Base-by-base conservation (phyloP, 208 protist genomes). In the Phytomonas francai region DNA sequence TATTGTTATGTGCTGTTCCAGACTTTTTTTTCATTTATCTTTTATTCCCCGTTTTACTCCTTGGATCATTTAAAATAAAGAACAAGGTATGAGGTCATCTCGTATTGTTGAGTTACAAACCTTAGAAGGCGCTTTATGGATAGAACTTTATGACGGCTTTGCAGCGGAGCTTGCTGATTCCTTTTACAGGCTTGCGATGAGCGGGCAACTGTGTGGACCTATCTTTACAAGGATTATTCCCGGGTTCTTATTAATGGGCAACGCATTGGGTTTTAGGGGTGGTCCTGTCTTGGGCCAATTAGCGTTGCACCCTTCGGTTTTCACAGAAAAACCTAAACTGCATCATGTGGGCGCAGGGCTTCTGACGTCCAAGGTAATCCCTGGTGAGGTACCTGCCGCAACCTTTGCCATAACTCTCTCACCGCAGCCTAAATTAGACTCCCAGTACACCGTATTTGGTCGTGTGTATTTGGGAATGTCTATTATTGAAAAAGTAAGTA, bases 301-400 rank as follows among this genome's bases (percentile, higher is more conserved):
- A 65, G 57, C 57, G 57, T 61, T 61, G 57, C 57, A 33, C 2
- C 25, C 34, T 4, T 22, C 61, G 1, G 27, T 28, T 14, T 62
- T 5, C n/a, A 1, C n/a, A 0, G 36, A 36, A 31, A 32, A n/a
- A 27, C 49, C 70, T 0, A 0, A 33, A 0, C 67, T 88, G 16
- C 63, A 62, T 22, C 85, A 91, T 42, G 80, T 84, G n/a, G 85
- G 85, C 33, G 82, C 82, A 22, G 85, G 85, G 0, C 57, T 91
- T 12, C 32, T 91, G 19, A 87, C 61, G 16, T 87, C 71, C 67
- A 49, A 51, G 0, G 34, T 54, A n/a, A 31, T 59, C 14, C 45
- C 66, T 3, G 79, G 76, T 9, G 45, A 25, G 27, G 65, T 81
- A 9, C 60, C 66, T 16, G 75, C 67, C 25, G 45, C 62, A n/a